Evolutionary conservation across 2,329 filamentous ascomycete species (phyloP).

Genomic region (Zasmidium citrigriseum): DNA sequence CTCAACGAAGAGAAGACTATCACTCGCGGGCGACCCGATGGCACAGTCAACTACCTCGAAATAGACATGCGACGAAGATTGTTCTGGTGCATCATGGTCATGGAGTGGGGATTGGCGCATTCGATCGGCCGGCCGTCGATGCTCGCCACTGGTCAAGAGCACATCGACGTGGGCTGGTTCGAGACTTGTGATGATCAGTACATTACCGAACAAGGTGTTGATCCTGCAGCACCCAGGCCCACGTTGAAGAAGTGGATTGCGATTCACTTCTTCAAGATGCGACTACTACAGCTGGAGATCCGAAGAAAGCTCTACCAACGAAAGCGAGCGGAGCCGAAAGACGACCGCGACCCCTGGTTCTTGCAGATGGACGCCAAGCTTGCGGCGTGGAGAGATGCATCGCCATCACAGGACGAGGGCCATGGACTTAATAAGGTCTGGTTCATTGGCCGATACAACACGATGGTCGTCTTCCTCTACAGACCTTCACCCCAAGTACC

Average conservation of each 20-base stretch:
- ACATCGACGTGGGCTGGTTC: slow-evolving; percentile 85
- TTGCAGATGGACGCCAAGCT: slow-evolving; percentile 75
- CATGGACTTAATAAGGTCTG: slow-evolving; percentile 69
- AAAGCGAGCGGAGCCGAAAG: slow-evolving; percentile 72
- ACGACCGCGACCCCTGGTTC: slow-evolving; percentile 88
- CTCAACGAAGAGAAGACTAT: slow-evolving; percentile 89
- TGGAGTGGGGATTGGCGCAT: slow-evolving; percentile 87
- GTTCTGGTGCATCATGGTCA: slow-evolving; percentile 83
- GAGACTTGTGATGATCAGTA: slow-evolving; percentile 77
- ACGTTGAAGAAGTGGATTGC: slow-evolving; percentile 84
- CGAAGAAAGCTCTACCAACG: slow-evolving; percentile 82
- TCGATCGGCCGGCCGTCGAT: slow-evolving; percentile 84
- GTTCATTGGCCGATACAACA: slow-evolving; percentile 73
- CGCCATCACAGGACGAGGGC: slow-evolving; percentile 69
- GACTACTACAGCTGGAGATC: slow-evolving; percentile 83
- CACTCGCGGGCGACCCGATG: slow-evolving; percentile 60
- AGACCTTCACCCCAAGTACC: slow-evolving; percentile 91
- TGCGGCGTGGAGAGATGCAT: slow-evolving; percentile 74
- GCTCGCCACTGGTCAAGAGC: slow-evolving; percentile 78
- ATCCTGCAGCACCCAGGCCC: slow-evolving; percentile 62
- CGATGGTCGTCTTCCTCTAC: slow-evolving; percentile 84
- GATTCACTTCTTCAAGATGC: slow-evolving; percentile 93
- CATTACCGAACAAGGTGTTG: slow-evolving; percentile 76
- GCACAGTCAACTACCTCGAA: slow-evolving; percentile 67
- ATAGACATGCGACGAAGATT: slow-evolving; percentile 87